Percentiles rank a stretch among this genome's conserved stretches.
These are phyloP conservation scores for Pleurotus tuber-regium DNA, from an alignment of 768 basidiomycete species.

Conservation along the genomic window DNA sequence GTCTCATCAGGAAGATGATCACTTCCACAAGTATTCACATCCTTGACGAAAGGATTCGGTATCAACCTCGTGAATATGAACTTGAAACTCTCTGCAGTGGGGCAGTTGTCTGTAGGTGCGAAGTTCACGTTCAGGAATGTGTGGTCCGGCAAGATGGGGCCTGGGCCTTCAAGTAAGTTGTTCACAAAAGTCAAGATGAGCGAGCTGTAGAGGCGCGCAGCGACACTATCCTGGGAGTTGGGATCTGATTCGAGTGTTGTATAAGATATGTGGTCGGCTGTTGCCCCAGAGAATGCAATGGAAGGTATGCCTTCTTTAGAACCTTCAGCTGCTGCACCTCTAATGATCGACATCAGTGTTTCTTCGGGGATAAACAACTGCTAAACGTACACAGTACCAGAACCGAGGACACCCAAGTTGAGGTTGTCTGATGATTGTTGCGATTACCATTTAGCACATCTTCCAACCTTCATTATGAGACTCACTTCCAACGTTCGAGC, in stretches of 20 bases:
- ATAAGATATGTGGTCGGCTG: constrained; percentile 6
- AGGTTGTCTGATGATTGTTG: constrained; percentile 5
- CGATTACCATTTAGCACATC: too few species aligned
- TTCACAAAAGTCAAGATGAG: constrained; percentile 3
- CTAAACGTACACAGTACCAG: constrained; percentile 10
- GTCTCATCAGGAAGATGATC: constrained; percentile 3
- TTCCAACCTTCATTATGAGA: constrained; percentile 3
- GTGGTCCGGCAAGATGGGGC: not conserved
- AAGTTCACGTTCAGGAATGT: constrained; percentile 9
- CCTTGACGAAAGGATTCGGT: constrained; percentile 4
- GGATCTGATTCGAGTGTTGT: constrained; percentile 7
- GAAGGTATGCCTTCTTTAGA: constrained; percentile 7
- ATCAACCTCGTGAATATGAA: constrained; percentile 5
- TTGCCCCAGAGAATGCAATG: constrained; percentile 7
- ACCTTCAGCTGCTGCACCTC: constrained; percentile 9
- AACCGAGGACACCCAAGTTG: constrained; percentile 1
- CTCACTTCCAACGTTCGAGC: constrained; percentile 32
- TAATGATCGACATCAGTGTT: not conserved
- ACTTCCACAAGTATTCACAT: constrained; percentile 6
- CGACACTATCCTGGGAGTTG: constrained; percentile 3
- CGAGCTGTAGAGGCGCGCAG: constrained; percentile 3
- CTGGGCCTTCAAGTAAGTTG: not conserved
- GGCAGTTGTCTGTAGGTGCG: constrained; percentile 1
- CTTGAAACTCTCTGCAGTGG: constrained; percentile 7
- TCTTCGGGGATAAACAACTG: not conserved